Evolutionary conservation across 208 protist species (phyloP).

Genomic region (Naegleria lovaniensis): DNA sequence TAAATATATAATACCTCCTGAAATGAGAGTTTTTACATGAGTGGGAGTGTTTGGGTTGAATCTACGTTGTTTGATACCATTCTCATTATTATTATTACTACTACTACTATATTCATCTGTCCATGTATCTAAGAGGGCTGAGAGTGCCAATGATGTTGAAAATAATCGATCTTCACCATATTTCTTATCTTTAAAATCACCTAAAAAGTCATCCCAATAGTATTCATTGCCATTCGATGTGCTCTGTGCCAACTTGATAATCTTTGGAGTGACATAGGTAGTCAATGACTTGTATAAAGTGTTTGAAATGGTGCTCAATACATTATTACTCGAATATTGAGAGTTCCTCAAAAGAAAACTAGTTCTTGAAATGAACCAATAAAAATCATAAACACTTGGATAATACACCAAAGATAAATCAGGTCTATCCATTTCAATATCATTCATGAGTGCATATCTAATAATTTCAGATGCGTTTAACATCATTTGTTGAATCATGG

Average conservation of each 20-base stretch:
- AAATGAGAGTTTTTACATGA: neutral
- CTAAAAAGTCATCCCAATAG: constrained; percentile 29
- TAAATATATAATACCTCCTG: neutral
- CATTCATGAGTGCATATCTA: constrained; percentile 14
- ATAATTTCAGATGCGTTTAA: neutral
- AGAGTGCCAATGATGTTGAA: constrained; percentile 14
- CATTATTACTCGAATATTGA: neutral
- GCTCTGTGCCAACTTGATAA: neutral
- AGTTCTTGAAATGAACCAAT: constrained; percentile 6
- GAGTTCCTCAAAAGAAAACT: neutral
- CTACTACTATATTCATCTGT: neutral
- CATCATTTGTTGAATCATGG: constrained; percentile 6
- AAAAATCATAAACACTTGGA: constrained; percentile 23
- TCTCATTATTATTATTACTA: neutral
- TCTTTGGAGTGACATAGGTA: neutral
- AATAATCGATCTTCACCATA: constrained; percentile 18
- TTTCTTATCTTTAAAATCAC: neutral
- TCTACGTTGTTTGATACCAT: too few relatives aligned
- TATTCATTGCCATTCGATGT: neutral
- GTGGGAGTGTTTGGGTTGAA: neutral
- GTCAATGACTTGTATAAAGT: neutral
- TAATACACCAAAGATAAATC: constrained; percentile 26
- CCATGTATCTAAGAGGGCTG: constrained; percentile 14
- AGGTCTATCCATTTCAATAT: constrained; percentile 1
- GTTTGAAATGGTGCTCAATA: neutral